phyloP scores from a whole-genome alignment of 495 filamentous ascomycete species.

The Penicillium samsonianum region DNA sequence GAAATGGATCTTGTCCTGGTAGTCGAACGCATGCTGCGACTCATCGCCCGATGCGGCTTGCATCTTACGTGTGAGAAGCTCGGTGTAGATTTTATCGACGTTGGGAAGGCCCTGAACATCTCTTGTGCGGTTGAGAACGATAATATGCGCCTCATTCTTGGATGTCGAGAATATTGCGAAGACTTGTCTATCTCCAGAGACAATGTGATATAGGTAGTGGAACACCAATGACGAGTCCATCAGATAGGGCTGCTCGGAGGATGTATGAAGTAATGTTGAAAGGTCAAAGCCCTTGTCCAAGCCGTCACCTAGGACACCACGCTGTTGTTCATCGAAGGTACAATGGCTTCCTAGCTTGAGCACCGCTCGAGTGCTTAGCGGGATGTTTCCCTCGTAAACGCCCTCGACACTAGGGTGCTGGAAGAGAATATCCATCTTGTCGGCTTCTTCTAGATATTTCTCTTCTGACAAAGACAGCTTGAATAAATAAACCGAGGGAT shows the following conservation, averaged over 20 bases:
- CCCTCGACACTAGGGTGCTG: constrained; percentile 94
- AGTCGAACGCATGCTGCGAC: constrained; percentile 79
- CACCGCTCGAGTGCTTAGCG: constrained; percentile 78
- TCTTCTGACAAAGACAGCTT: constrained; percentile 89
- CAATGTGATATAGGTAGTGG: constrained; percentile 89
- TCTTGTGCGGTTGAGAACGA: constrained; percentile 76
- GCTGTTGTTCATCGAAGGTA: constrained; percentile 89
- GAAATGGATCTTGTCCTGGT: constrained; percentile 87
- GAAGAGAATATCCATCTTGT: constrained; percentile 79
- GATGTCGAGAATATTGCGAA: constrained; percentile 90
- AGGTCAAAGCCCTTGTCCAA: constrained; percentile 94
- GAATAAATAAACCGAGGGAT: constrained; percentile 91
- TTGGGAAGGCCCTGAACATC: constrained; percentile 87
- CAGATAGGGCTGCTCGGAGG: constrained; percentile 71
- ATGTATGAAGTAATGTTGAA: constrained; percentile 65
- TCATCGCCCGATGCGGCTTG: constrained; percentile 65
- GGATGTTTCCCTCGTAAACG: constrained; percentile 91
- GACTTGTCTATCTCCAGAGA: constrained; percentile 85
- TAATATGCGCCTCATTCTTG: constrained; percentile 75
- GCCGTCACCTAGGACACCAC: constrained; percentile 88
- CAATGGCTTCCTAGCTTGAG: constrained; percentile 90
- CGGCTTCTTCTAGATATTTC: constrained; percentile 75
- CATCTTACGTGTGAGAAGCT: constrained; percentile 63
- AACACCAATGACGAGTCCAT: constrained; percentile 68
- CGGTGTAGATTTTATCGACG: constrained; percentile 85